A percentile compares a stretch with the other conserved stretches of the same genome.
These are phyloP conservation scores for Fraxinus sp. DNA, from an alignment of 305 asterid genomes.

Conservation along the genomic window DNA sequence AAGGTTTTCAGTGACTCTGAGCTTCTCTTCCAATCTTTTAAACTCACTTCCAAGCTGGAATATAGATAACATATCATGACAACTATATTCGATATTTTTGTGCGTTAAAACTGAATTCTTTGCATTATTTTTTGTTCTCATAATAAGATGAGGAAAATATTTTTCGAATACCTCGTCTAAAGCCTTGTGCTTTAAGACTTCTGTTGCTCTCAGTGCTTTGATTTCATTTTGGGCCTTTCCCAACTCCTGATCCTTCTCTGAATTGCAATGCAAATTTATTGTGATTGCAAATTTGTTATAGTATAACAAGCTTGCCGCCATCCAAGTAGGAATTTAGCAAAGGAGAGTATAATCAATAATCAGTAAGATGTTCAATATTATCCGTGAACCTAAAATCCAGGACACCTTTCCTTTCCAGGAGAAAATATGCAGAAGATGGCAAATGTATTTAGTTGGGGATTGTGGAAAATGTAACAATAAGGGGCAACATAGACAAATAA, in stretches of 20 bases:
- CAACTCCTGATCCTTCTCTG: conserved; percentile 74
- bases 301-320: background rate
- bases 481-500: background rate
- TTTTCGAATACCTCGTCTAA: conserved; percentile 63
- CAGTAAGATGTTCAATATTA: background rate
- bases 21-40: conserved; percentile 55
- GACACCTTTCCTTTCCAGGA: background rate
- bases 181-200: conserved; percentile 71
- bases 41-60: conserved; percentile 63
- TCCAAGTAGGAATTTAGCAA: background rate
- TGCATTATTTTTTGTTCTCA: background rate
- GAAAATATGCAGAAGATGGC: background rate
- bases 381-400: background rate
- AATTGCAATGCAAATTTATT: conserved; percentile 13
- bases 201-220: conserved; percentile 64
- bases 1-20: conserved; percentile 44
- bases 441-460: background rate
- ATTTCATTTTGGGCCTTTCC: conserved; percentile 69
- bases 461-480: background rate
- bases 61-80: background rate
- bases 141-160: background rate
- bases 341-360: background rate
- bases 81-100: background rate
- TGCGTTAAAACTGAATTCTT: background rate
- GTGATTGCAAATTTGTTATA: background rate